Evolutionary conservation across 192 early-diverging fungal genomes (phyloP), one percentile per base, ranked within the genome.

Genomic region (Backusella sp.): DNA sequence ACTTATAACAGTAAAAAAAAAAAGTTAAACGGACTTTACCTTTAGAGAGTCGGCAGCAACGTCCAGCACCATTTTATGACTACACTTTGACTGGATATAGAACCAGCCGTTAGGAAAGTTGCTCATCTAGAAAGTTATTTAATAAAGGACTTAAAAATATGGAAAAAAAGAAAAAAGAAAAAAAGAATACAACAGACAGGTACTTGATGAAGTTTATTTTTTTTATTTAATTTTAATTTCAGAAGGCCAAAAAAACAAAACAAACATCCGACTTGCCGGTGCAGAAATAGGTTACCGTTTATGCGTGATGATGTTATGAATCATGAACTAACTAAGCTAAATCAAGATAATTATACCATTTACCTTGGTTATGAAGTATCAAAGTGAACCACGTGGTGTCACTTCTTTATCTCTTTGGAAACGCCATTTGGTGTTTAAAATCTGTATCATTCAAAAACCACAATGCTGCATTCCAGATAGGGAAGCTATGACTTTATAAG

Each of bases 41-140:
- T 80, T 80, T 14, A 77, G 17, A 19, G 80, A 81, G 66, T 81
- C 76, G 30, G 53, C 44, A 44, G 44, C n/a, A 1, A 81, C 80
- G 7, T 81, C 80, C 11, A 81, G 59, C 8, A 77, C 76, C 80
- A 81, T 77, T 59, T 67, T 75, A 65, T 77, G 76, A 0, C 11
- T 21, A 28, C 73, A 74, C 23, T 66, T 37, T 14, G 80, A 81
- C 56, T 77, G 76, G 15, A 81, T 72, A 75, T 52, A 81, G 37
- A 81, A 81, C 80, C 80, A 81, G 35, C 80, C 80, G 12, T 67
- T 17, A 67, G 80, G 80, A 49, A 81, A 81, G 23, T 28, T 62
- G n/a, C 56, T 62, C 56, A 62, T 62, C 26, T 62, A 62, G 19
- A 9, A 2, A 53, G 23, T 59, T 23, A 3, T 0, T 59, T 59